Conservation (phyloP, 345 rosid genomes). For the Kernera saxatilis region DNA sequence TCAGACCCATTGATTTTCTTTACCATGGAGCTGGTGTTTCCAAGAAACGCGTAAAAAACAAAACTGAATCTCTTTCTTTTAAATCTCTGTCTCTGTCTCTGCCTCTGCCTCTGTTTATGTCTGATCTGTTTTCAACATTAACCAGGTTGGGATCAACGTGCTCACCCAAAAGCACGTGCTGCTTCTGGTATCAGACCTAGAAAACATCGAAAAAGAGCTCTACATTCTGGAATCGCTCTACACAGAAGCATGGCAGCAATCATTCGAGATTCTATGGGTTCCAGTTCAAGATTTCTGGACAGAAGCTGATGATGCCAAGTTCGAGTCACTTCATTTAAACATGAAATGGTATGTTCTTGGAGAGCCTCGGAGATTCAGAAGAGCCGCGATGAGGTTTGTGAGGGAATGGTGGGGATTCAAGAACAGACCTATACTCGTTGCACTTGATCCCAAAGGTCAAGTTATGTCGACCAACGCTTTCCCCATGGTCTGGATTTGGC, state of each 20-base stretch:
- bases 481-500: constrained; percentile 89
- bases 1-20: constrained; percentile 30
- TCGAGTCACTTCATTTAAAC: constrained; percentile 38
- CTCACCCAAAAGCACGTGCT: constrained; percentile 65
- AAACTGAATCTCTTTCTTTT: neutral
- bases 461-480: constrained; percentile 66
- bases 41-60: constrained; percentile 25
- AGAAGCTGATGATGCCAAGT: constrained; percentile 41
- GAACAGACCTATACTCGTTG: constrained; percentile 67
- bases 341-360: constrained; percentile 77
- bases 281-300: constrained; percentile 57
- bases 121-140: constrained; percentile 3
- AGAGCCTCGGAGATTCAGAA: constrained; percentile 51
- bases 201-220: constrained; percentile 50
- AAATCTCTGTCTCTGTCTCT: neutral
- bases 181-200: constrained; percentile 65
- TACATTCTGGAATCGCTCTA: constrained; percentile 47
- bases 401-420: constrained; percentile 61
- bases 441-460: constrained; percentile 73
- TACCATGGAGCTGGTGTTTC: constrained; percentile 29
- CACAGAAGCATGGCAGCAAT: constrained; percentile 42
- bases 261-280: constrained; percentile 78
- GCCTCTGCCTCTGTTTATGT: neutral
- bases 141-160: constrained; percentile 62
- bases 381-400: constrained; percentile 46